Conservation (phyloP, 106 monocot genomes). For the Dendrobium catenatum region DNA sequence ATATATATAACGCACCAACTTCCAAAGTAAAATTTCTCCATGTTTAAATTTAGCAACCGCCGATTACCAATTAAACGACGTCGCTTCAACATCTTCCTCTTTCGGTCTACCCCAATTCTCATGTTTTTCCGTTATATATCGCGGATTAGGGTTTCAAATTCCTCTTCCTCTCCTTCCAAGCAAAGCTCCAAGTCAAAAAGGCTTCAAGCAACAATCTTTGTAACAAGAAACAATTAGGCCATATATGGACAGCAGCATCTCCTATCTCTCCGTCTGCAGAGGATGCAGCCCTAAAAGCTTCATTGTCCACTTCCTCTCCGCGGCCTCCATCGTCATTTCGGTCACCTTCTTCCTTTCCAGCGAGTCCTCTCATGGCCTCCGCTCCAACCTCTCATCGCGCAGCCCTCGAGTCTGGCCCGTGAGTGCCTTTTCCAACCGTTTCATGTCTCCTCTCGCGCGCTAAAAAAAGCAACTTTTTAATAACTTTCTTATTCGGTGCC, state of each 20-base stretch:
- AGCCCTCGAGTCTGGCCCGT: constrained; percentile 67
- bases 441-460: background rate
- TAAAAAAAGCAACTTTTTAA: background rate
- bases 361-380: background rate
- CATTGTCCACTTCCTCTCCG: constrained; percentile 34
- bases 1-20: no score
- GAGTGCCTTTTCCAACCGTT: constrained; percentile 6
- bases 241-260: background rate
- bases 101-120: background rate
- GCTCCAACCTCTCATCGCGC: constrained; percentile 14
- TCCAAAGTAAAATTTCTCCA: background rate
- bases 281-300: constrained; percentile 28
- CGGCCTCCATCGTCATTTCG: constrained; percentile 44
- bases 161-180: background rate
- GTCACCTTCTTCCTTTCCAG: constrained; percentile 41
- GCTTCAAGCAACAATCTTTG: background rate
- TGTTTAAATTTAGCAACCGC: background rate
- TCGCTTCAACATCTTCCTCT: background rate
- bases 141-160: background rate
- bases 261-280: background rate
- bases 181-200: background rate
- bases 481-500: background rate
- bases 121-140: background rate
- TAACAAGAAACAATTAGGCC: background rate
- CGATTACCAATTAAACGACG: background rate